Conservation (phyloP, 2,329 filamentous ascomycete genomes). For the Fusarium begoniae region DNA sequence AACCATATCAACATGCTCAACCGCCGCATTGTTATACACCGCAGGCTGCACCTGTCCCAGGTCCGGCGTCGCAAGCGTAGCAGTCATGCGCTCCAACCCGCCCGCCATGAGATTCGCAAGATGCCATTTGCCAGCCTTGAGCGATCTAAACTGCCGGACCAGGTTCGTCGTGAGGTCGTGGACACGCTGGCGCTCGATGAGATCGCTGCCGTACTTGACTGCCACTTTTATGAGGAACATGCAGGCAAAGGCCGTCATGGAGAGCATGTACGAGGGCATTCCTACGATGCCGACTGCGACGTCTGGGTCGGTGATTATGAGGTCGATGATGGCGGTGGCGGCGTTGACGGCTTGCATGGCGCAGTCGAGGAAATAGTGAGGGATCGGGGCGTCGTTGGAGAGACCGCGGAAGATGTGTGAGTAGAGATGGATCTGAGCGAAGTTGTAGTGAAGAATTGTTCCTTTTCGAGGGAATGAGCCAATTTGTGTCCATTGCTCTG, state of each 20-base stretch:
- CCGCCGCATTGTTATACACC: slow-evolving; percentile 14
- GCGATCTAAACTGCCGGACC: slow-evolving; percentile 52
- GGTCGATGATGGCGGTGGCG: slow-evolving; percentile 55
- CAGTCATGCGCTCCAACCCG: slow-evolving; percentile 55
- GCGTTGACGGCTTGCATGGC: slow-evolving; percentile 48
- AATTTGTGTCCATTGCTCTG: slow-evolving; percentile 52
- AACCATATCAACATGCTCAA: slow-evolving; percentile 30
- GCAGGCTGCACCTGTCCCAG: slow-evolving; percentile 4
- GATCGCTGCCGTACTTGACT: slow-evolving; percentile 53
- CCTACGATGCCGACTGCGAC: slow-evolving; percentile 53
- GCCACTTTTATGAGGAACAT: slow-evolving; percentile 61
- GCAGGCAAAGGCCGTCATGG: slow-evolving; percentile 63
- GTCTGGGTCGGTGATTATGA: slow-evolving; percentile 54
- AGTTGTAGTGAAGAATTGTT: slow-evolving; percentile 53
- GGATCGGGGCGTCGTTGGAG: slow-evolving; percentile 46
- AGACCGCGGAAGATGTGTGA: slow-evolving; percentile 54
- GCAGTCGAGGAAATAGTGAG: slow-evolving; percentile 48
- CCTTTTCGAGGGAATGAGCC: slow-evolving; percentile 53
- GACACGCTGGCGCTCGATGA: slow-evolving; percentile 53
- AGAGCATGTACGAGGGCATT: slow-evolving; percentile 61
- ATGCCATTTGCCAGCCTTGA: slow-evolving; percentile 56
- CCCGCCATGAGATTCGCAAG: slow-evolving; percentile 59
- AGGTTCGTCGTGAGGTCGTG: slow-evolving; percentile 51
- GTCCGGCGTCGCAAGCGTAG: slow-evolving; percentile 16
- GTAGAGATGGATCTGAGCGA: slow-evolving; percentile 54